Conservation (phyloP, 495 filamentous ascomycete genomes). For the Hypoxylon fragiforme region DNA sequence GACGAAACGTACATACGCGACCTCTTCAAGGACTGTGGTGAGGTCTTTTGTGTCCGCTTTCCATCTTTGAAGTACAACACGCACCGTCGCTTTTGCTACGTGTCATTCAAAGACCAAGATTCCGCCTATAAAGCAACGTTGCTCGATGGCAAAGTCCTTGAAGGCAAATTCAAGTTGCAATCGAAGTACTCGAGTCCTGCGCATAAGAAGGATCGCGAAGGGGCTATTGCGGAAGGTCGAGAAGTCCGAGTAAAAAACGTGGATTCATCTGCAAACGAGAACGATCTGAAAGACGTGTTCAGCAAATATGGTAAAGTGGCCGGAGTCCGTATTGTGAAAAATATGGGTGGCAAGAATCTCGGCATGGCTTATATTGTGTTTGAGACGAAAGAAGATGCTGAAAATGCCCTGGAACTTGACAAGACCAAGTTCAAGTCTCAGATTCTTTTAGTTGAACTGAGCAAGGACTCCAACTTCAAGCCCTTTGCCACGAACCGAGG, state of each 20-base stretch:
- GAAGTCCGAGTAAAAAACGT: constrained; percentile 84
- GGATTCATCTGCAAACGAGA: constrained; percentile 64
- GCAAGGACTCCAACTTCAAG: constrained; percentile 50
- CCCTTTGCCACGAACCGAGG: constrained; percentile 43
- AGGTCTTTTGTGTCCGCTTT: constrained; percentile 83
- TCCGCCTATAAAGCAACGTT: constrained; percentile 68
- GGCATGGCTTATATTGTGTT: constrained; percentile 82
- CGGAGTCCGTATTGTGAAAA: constrained; percentile 63
- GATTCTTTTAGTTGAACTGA: constrained; percentile 68
- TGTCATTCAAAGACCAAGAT: constrained; percentile 72
- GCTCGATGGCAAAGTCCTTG: constrained; percentile 69
- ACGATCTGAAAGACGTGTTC: constrained; percentile 71
- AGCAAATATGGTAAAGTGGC: constrained; percentile 74
- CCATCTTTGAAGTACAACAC: constrained; percentile 88
- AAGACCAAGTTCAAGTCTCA: constrained; percentile 70
- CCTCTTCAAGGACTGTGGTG: constrained; percentile 75
- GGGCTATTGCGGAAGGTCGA: constrained; percentile 80
- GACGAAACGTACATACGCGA: constrained; percentile 79
- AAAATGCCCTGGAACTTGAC: constrained; percentile 67
- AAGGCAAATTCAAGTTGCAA: constrained; percentile 64
- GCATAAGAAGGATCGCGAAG: constrained; percentile 74
- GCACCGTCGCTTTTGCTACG: constrained; percentile 89
- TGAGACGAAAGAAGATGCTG: constrained; percentile 71
- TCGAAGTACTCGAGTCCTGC: constrained; percentile 83
- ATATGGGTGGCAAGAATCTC: constrained; percentile 64